Percentiles rank a stretch among this genome's conserved stretches.
Conservation (phyloP, 1,284 basidiomycete genomes). For the Ustilago lituana region DNA sequence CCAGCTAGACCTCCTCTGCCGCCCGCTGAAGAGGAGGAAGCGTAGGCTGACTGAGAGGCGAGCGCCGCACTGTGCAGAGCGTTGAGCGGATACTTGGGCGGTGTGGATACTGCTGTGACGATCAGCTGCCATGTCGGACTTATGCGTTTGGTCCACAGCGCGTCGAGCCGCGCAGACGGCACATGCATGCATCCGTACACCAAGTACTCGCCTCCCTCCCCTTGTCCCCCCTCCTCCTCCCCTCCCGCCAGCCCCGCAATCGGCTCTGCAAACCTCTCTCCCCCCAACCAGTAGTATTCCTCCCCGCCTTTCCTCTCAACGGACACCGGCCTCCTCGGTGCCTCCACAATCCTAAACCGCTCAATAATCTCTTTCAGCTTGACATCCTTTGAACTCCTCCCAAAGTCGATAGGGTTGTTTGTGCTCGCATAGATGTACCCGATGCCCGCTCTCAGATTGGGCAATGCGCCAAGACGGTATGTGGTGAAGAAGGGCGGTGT, state of each 20-base stretch:
- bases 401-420: conserved; percentile 69
- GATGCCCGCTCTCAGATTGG: conserved; percentile 87
- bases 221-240: neutral
- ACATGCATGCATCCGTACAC: conserved; percentile 92
- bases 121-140: conserved; percentile 69
- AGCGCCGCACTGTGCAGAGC: conserved; percentile 19
- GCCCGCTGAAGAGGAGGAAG: neutral
- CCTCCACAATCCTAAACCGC: conserved; percentile 79
- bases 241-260: neutral
- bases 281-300: conserved; percentile 65
- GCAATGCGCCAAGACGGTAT: conserved; percentile 89
- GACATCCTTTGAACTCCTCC: conserved; percentile 69
- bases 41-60: conserved; percentile 3
- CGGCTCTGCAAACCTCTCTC: conserved; percentile 6
- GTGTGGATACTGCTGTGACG: conserved; percentile 62
- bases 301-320: conserved; percentile 75
- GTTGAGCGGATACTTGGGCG: conserved; percentile 54
- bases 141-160: conserved; percentile 84
- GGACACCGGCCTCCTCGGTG: conserved; percentile 72
- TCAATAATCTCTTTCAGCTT: conserved; percentile 81
- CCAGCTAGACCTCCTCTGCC: neutral
- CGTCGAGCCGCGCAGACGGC: conserved; percentile 86
- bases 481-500: conserved; percentile 84
- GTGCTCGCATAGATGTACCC: conserved; percentile 84
- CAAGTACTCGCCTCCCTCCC: conserved; percentile 76